Conservation (phyloP, 768 basidiomycete species). For the Flagelloscypha sp. region DNA sequence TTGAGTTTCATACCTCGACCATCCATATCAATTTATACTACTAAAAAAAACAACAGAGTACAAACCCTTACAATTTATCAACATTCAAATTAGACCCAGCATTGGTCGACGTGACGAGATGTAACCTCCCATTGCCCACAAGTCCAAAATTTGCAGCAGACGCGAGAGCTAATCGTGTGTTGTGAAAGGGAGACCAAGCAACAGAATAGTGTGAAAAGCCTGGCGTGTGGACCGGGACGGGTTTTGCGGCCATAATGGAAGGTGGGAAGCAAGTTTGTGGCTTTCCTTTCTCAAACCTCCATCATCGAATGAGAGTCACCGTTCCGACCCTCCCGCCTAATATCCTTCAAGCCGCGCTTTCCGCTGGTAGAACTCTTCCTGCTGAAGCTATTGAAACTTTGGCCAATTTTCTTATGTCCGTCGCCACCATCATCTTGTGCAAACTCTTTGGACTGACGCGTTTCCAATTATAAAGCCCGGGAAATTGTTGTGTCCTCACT, state of each 20-base stretch:
- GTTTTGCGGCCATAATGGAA: constrained; percentile 29
- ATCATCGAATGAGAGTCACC: constrained; percentile 60
- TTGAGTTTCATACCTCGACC: constrained; percentile 76
- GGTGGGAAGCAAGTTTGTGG: background rate
- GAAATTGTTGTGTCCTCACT: constrained; percentile 70
- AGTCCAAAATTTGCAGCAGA: constrained; percentile 91
- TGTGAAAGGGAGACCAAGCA: constrained; percentile 84
- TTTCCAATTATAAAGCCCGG: no score
- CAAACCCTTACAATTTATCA: constrained; percentile 59
- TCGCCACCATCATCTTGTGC: no score
- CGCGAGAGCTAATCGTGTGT: constrained; percentile 63
- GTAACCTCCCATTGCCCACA: constrained; percentile 90
- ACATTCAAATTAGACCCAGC: constrained; percentile 39
- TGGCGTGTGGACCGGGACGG: constrained; percentile 58
- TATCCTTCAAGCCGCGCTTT: constrained; percentile 37
- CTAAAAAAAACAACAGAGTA: background rate
- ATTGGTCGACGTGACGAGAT: constrained; percentile 48
- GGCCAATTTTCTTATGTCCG: constrained; percentile 52
- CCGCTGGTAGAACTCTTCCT: constrained; percentile 30
- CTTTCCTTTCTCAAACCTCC: background rate
- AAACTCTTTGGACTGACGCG: no score
- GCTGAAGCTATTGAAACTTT: constrained; percentile 53
- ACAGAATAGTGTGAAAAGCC: constrained; percentile 79
- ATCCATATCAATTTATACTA: constrained; percentile 15
- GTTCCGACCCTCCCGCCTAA: constrained; percentile 67